phyloP scores from a whole-genome alignment of 2,329 filamentous ascomycete species.

The Phialophora expanda region DNA sequence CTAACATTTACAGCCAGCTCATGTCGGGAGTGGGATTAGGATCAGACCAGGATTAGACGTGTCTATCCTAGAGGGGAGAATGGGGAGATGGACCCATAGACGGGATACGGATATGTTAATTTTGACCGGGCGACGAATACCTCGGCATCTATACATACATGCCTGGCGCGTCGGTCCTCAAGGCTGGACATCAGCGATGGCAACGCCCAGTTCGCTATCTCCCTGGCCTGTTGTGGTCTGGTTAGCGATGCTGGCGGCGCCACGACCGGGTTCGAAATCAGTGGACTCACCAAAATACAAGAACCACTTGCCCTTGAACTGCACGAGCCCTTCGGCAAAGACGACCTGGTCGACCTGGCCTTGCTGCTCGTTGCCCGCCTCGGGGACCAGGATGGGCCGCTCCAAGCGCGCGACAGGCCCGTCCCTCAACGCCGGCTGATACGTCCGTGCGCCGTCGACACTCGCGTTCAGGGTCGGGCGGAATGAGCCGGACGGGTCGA shows the following conservation, averaged over 20 bases:
- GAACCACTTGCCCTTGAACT: conserved; percentile 44
- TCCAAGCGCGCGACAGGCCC: conserved; percentile 43
- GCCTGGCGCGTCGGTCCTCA: background rate
- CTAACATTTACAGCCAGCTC: too few species aligned
- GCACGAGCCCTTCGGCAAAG: conserved; percentile 45
- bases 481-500: conserved; percentile 40
- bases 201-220: conserved; percentile 20
- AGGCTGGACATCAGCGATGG: conserved; percentile 15
- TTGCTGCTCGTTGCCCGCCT: conserved; percentile 40
- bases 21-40: too few species aligned
- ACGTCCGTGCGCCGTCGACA: background rate
- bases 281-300: conserved; percentile 17
- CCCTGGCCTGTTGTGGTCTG: conserved; percentile 6
- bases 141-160: background rate
- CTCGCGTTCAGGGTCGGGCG: conserved; percentile 11
- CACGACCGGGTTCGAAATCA: background rate
- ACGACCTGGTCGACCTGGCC: conserved; percentile 45
- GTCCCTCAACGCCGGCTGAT: conserved; percentile 16
- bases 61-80: too few species aligned
- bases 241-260: too few species aligned
- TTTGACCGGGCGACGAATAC: background rate
- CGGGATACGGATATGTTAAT: too few species aligned
- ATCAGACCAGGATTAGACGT: too few species aligned
- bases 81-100: too few species aligned
- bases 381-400: conserved; percentile 42